Conservation (phyloP, 495 filamentous ascomycete genomes). For the Daldinia loculata region DNA sequence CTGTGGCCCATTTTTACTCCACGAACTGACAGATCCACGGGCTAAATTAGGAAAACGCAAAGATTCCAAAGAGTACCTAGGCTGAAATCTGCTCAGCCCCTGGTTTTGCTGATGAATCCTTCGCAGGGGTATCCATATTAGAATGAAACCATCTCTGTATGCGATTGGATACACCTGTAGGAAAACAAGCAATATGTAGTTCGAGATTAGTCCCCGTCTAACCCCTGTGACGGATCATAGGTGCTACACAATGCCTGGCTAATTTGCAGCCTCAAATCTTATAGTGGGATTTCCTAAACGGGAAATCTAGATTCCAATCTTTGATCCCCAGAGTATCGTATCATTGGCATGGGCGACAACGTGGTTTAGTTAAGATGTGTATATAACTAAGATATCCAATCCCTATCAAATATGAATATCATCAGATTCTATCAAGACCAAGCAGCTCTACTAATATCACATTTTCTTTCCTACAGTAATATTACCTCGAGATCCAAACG, state of each 20-base stretch:
- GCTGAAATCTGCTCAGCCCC: conserved; percentile 6
- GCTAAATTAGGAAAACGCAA: conserved; percentile 14
- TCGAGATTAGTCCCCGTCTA: background rate
- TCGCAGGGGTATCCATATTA: background rate
- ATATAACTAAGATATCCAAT: conserved; percentile 29
- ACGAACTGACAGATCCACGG: conserved; percentile 18
- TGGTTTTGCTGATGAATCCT: conserved; percentile 15
- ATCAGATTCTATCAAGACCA: conserved; percentile 7
- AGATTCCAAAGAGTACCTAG: conserved; percentile 21
- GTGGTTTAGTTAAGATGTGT: background rate
- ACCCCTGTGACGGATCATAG: background rate
- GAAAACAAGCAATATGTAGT: background rate
- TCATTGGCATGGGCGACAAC: background rate
- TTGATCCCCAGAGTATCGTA: conserved; percentile 8
- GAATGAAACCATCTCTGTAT: conserved; percentile 11
- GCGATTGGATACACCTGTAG: background rate
- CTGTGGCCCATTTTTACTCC: background rate
- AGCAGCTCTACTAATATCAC: conserved; percentile 3
- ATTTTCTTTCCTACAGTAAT: background rate
- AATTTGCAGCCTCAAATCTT: conserved; percentile 17
- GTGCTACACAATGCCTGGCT: background rate
- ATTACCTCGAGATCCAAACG: background rate
- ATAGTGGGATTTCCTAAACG: conserved; percentile 18
- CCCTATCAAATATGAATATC: background rate
- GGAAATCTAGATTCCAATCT: conserved; percentile 34